Evolutionary conservation across 257 asterid species (phyloP).

Genomic region (Capsicum chinense): DNA sequence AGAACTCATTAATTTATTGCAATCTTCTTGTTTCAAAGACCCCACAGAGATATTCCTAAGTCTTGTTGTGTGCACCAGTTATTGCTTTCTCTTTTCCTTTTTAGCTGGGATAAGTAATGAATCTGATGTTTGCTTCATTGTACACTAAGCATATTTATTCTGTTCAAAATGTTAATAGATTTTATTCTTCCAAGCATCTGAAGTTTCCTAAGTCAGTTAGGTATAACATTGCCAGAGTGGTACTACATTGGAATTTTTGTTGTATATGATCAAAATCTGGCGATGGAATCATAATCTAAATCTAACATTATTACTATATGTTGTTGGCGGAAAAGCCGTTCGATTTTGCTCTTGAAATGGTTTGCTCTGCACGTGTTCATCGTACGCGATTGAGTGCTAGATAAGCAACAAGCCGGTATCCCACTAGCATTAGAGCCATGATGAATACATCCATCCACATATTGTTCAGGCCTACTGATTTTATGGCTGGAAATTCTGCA

Average conservation of each 20-base stretch:
- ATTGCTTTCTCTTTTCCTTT: conserved; percentile 26
- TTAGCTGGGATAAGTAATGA: not conserved
- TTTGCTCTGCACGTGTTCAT: conserved; percentile 37
- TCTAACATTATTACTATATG: conserved; percentile 31
- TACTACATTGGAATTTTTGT: conserved; percentile 36
- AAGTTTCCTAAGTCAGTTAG: conserved; percentile 35
- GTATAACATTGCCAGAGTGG: conserved; percentile 47
- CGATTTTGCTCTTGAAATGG: conserved; percentile 20
- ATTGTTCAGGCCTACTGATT: conserved; percentile 73
- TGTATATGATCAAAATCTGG: conserved; percentile 51
- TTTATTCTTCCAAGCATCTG: conserved; percentile 30
- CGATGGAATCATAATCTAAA: conserved; percentile 21
- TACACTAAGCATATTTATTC: conserved; percentile 31
- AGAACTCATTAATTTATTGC: conserved; percentile 42
- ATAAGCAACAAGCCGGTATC: conserved; percentile 81
- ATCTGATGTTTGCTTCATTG: conserved; percentile 23
- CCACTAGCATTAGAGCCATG: conserved; percentile 84
- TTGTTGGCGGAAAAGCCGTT: not conserved
- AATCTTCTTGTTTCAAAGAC: conserved; percentile 40
- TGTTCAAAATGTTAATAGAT: conserved; percentile 26
- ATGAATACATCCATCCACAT: conserved; percentile 69
- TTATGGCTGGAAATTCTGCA: conserved; percentile 77
- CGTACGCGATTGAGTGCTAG: conserved; percentile 75
- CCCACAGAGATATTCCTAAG: conserved; percentile 43
- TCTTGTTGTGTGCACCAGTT: conserved; percentile 37